Evolutionary conservation across 2,329 filamentous ascomycete species (phyloP).

Genomic region (Geoglossum cookeanum): DNA sequence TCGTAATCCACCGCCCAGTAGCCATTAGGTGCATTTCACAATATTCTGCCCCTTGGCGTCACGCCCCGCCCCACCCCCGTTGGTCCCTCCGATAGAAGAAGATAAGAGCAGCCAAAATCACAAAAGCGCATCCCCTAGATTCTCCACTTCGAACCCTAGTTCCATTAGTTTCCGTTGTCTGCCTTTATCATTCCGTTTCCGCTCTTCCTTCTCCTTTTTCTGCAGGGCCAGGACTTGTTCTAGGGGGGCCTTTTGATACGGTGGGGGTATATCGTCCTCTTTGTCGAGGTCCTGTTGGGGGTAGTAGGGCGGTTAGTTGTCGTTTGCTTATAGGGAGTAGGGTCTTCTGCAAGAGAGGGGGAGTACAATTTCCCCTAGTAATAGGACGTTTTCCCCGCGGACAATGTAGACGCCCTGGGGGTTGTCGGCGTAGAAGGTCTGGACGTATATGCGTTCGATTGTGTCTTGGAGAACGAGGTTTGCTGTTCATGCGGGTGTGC

Average conservation of each 20-base stretch:
- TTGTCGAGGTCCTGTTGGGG: constrained; percentile 61
- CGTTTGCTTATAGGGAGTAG: not conserved
- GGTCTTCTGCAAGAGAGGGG: not conserved
- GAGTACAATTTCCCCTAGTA: constrained; percentile 70
- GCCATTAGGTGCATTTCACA: constrained; percentile 28
- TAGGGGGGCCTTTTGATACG: constrained; percentile 46
- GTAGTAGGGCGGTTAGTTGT: not conserved
- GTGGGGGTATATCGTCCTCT: constrained; percentile 66
- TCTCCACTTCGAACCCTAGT: constrained; percentile 78
- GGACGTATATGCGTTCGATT: constrained; percentile 65
- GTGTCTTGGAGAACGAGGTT: constrained; percentile 92
- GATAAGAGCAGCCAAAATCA: constrained; percentile 21
- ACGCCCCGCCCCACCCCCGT: not conserved
- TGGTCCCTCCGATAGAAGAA: not conserved
- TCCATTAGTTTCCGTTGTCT: constrained; percentile 51
- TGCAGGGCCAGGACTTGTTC: constrained; percentile 53
- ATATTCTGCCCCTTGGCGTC: constrained; percentile 26
- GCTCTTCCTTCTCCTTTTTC: constrained; percentile 47
- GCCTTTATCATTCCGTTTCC: constrained; percentile 55
- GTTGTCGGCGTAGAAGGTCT: constrained; percentile 64
- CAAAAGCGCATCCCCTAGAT: constrained; percentile 53
- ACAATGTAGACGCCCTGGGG: constrained; percentile 77
- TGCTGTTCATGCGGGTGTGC: constrained; percentile 31
- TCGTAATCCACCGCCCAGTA: not conserved
- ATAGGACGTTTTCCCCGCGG: constrained; percentile 86